phyloP scores from a whole-genome alignment of 2,329 filamentous ascomycete species.

The Colletotrichum sp. region DNA sequence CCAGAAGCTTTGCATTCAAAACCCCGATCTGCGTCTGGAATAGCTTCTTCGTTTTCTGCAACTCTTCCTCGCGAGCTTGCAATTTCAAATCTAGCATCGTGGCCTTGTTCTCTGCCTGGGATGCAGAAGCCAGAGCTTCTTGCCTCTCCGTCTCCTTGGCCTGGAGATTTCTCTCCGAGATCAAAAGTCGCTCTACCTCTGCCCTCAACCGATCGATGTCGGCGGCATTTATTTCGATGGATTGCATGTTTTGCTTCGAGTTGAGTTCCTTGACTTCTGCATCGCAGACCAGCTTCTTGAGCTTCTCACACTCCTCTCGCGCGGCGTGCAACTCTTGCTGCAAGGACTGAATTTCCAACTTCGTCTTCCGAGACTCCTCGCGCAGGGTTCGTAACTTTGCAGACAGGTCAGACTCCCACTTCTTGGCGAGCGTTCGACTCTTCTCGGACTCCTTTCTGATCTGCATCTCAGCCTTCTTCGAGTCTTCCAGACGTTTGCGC shows the following conservation, averaged over 20 bases:
- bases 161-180: constrained; percentile 67
- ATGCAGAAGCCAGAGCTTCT: constrained; percentile 60
- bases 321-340: constrained; percentile 63
- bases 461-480: constrained; percentile 72
- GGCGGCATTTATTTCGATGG: constrained; percentile 64
- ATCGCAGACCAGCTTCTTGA: constrained; percentile 70
- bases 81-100: constrained; percentile 66
- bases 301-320: constrained; percentile 65
- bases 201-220: constrained; percentile 65
- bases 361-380: constrained; percentile 73
- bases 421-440: constrained; percentile 75
- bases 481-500: constrained; percentile 74
- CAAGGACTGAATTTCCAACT: constrained; percentile 60
- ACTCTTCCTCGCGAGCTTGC: constrained; percentile 51
- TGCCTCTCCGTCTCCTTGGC: constrained; percentile 67
- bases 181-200: constrained; percentile 65
- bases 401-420: constrained; percentile 76
- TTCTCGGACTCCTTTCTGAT: constrained; percentile 75
- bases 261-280: constrained; percentile 72
- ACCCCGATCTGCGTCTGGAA: constrained; percentile 54
- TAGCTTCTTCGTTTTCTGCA: constrained; percentile 45
- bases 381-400: constrained; percentile 69
- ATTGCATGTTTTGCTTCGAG: constrained; percentile 67
- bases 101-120: constrained; percentile 62
- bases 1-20: constrained; percentile 50